Evolutionary conservation across 1,139 yeast genomes (phyloP), one percentile per base, ranked within the genome.

Genomic region (Pichia sp.): DNA sequence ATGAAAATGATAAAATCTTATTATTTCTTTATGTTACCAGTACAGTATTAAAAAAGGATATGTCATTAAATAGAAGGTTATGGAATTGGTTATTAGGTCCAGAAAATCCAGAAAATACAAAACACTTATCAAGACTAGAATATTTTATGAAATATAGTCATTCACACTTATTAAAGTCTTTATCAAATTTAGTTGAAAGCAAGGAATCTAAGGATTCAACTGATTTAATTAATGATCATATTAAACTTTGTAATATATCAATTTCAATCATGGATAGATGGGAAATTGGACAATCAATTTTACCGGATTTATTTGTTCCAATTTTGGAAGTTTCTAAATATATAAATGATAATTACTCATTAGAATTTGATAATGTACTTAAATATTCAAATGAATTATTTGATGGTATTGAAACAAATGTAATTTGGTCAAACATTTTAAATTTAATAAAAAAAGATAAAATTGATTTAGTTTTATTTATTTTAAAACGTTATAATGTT

Each of bases 1-100:
- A 76, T 1, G 56, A 65, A 0, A 66, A 69, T 6, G 96, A 87
- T 54, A 72, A 76, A 46, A 73, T 78, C 49, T 58, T 74, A 29
- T 64, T 92, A 39, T 64, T 87, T 25, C 69, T 79, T 62, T 69
- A 82, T 7, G 85, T 92, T 30, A 74, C 87, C 38, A 64, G 70
- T 11, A 79, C 90, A 0, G 82, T 94, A 1, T 67, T 89, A 42
- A 77, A 82, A 37, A 82, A 82, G 55, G 99, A 92, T 62, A 87
- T 92, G 96, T 87, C 97, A 22, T 71, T 92, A 51, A 94, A 92
- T 61, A 72, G 97, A 62, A 74, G 99, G 54, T 70, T 92, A 28
- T 90, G 97, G 96, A 81, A 75, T 53, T 90, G 96, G 94, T 67
- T 92, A 9, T 65, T 90, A 38, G 97, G 97, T 0, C 94, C 96